phyloP scores from a whole-genome alignment of 306 rosid genomes.

The Quercus bicolor region DNA sequence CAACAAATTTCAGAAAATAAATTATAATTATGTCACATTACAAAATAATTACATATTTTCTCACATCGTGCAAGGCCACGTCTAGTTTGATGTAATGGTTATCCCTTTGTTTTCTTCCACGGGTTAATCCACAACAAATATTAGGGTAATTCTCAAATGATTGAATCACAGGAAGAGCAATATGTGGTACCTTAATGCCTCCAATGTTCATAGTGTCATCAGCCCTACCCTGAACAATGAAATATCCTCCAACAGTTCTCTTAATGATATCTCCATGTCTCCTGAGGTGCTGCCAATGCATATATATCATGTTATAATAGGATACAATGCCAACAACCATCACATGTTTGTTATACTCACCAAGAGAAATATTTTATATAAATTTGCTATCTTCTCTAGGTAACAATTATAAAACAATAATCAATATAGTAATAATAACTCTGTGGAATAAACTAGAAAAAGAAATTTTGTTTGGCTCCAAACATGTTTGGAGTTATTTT shows the following conservation, averaged over 20 bases:
- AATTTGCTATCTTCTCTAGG: not conserved
- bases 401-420: not conserved
- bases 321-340: not conserved
- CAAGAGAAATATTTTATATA: not conserved
- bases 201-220: constrained; percentile 98
- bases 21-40: too few species aligned
- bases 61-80: too few species aligned
- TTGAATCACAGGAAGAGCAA: not conserved
- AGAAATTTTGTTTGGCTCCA: too few species aligned
- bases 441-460: not conserved
- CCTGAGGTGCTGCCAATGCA: constrained; percentile 56
- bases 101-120: not conserved
- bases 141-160: not conserved
- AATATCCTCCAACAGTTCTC: constrained; percentile 65
- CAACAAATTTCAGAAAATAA: too few species aligned
- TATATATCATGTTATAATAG: constrained; percentile 16
- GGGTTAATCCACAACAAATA: not conserved
- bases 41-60: too few species aligned
- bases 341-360: not conserved
- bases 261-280: constrained; percentile 84
- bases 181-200: constrained; percentile 73
- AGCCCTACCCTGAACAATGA: constrained; percentile 76
- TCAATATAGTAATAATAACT: not conserved
- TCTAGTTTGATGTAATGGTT: not conserved
- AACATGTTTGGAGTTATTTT: too few species aligned